A percentile compares a stretch with the other conserved stretches of the same genome.
phyloP scores from a whole-genome alignment of 495 filamentous ascomycete genomes.

The Tetracladium marchalianum region DNA sequence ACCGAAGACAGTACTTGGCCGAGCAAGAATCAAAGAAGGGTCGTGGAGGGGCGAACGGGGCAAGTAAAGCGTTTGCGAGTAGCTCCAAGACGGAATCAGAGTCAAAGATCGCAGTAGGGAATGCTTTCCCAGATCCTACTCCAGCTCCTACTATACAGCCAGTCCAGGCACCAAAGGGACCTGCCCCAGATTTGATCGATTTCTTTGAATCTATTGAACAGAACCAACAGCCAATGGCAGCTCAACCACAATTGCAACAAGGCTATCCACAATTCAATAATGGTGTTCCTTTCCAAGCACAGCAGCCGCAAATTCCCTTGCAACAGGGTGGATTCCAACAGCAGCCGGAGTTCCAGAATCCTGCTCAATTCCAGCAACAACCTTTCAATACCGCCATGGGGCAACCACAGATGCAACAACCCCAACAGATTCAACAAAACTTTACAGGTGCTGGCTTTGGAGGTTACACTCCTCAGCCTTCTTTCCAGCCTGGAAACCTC shows the following conservation, averaged over 20 bases:
- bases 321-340: conserved; percentile 22
- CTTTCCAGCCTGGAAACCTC: conserved; percentile 41
- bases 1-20: conserved; percentile 81
- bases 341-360: conserved; percentile 36
- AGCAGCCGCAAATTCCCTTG: conserved; percentile 24
- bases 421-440: conserved; percentile 40
- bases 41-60: conserved; percentile 34
- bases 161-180: conserved; percentile 43
- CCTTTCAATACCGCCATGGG: conserved; percentile 23
- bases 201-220: conserved; percentile 97
- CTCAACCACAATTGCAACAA: conserved; percentile 26
- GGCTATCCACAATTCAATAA: conserved; percentile 37
- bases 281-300: conserved; percentile 30
- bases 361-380: conserved; percentile 31
- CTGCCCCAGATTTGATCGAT: conserved; percentile 82
- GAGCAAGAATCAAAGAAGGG: conserved; percentile 73
- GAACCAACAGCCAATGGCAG: conserved; percentile 48
- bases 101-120: conserved; percentile 9
- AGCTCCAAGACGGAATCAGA: conserved; percentile 14
- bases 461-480: conserved; percentile 62
- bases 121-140: conserved; percentile 22
- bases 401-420: conserved; percentile 36
- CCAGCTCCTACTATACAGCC: conserved; percentile 25
- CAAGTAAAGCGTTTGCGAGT: conserved; percentile 8
- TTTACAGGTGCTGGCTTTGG: conserved; percentile 83